Base-by-base conservation (phyloP, 2,329 filamentous ascomycete species). In the Xylariaceae sp. region DNA sequence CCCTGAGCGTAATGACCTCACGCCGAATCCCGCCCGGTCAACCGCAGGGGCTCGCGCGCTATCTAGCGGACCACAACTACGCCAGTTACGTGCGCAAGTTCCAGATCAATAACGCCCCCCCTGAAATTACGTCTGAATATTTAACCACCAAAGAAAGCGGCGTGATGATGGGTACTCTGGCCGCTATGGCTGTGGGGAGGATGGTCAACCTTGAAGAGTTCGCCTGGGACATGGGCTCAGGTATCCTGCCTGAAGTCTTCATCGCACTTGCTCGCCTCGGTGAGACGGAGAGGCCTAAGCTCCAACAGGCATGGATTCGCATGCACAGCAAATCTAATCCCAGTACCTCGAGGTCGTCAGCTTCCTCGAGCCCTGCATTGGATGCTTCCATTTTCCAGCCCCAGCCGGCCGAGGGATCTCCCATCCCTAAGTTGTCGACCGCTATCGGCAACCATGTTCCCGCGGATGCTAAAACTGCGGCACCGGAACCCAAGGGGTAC, bases 151-250 rank as follows among this genome's bases (percentile, higher is more conserved):
- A 88, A 61, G 85, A 90, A 57, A 81, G 82, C 40, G 87, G 87
- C 3, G 92, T 90, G 65, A 88, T 92, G 85, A 71, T 92, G n/a
- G 85, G 85, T 4, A 90, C 85, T 1, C 66, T 92, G 34, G 85
- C 88, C 9, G 84, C 85, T 8, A 65, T 89, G 48, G 84, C 85
- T 9, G 71, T 92, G n/a, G 79, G 81, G 30, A 81, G 84, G 46
- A 92, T 92, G 86, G 68, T 78, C 36, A 87, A 86, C 53, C 70
- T 94, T 27, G 86, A 92, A 61, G 81, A 79, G 0, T 92, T 92
- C 54, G 71, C 86, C 3, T 92, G 86, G 86, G 86, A 94, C 55
- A 90, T 92, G 86, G 86, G 86, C 1, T 92, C 86, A 0, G 87
- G 86, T 1, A 83, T 92, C 13, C 65, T 88, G 37, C 75, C 85